A percentile compares a stretch with the other conserved stretches of the same genome.
Evolutionary conservation across 2,329 filamentous ascomycete species (phyloP).

Genomic region (Aspergillus texensis): DNA sequence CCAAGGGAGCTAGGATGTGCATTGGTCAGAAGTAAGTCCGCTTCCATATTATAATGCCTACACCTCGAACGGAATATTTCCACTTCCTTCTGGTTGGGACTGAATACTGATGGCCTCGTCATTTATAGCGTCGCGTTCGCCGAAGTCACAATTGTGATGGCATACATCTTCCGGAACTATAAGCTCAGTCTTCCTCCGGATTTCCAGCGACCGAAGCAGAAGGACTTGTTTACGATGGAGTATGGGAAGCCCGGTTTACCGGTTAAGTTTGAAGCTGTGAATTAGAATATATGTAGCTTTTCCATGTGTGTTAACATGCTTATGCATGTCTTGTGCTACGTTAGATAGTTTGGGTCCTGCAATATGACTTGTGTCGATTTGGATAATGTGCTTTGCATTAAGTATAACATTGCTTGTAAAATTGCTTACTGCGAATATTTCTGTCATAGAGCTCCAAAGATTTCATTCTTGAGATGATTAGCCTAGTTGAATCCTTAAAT

Average conservation of each 20-base stretch:
- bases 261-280: neutral
- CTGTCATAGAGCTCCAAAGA: too few species aligned
- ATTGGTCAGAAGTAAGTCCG: neutral
- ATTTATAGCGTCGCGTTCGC: neutral
- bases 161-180: neutral
- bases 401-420: too few species aligned
- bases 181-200: neutral
- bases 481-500: too few species aligned
- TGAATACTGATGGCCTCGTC: neutral
- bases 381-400: too few species aligned
- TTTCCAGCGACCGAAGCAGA: neutral
- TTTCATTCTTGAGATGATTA: too few species aligned
- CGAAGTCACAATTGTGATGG: neutral
- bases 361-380: neutral
- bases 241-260: neutral
- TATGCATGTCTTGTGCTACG: neutral
- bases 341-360: neutral
- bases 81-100: neutral
- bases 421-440: too few species aligned
- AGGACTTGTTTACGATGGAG: neutral
- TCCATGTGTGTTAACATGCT: too few species aligned
- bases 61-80: fast-evolving
- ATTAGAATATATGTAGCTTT: neutral
- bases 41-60: too few species aligned
- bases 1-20: neutral